Evolutionary conservation across 2,329 filamentous ascomycete genomes (phyloP), one percentile per base, ranked within the genome.

Genomic region (Alternaria sp.): DNA sequence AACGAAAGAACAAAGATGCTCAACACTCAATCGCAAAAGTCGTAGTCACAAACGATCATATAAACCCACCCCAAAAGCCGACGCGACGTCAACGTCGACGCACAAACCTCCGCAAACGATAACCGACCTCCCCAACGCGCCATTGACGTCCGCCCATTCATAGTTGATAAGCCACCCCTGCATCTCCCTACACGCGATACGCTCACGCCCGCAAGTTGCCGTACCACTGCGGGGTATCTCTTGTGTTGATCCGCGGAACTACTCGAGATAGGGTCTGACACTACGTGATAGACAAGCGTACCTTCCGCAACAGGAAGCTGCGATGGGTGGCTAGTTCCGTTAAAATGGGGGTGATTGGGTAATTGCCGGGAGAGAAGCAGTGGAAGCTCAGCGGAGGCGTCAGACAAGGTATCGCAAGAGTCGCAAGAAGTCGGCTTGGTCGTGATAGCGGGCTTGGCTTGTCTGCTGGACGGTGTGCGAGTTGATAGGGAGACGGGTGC

Each of bases 291-390:
- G 63, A 65, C 63, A 65, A 30, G 5, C 12, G 25, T 37, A 21
- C 25, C 53, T 69, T 49, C 71, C 70, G n/a, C 43, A 72, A 65
- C 21, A 64, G 71, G 71, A 71, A 74, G 71, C 67, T 70, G 61
- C 33, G n/a, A 50, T 55, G 23, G 21, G 37, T n/a, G 41, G 54
- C n/a, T 47, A n/a, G 9, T 37, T 43, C 43, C 25, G 30, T 41
- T 41, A 56, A 56, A 14, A 58, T 43, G 23, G 56, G 46, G 50
- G 30, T 51, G 41, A 51, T 51, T 49, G 25, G 33, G 56, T 43
- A 44, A 53, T 53, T 37, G 20, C 28, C 11, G 33, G 15, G 51
- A 37, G 26, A 53, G 18, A 20, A 53, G n/a, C 23, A 46, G 26
- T 45, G 43, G n/a, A 45, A 15, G 54, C 30, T 56, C 26, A 47